Base-by-base conservation (phyloP, 2,329 filamentous ascomycete species). In the Cercospora sp. region DNA sequence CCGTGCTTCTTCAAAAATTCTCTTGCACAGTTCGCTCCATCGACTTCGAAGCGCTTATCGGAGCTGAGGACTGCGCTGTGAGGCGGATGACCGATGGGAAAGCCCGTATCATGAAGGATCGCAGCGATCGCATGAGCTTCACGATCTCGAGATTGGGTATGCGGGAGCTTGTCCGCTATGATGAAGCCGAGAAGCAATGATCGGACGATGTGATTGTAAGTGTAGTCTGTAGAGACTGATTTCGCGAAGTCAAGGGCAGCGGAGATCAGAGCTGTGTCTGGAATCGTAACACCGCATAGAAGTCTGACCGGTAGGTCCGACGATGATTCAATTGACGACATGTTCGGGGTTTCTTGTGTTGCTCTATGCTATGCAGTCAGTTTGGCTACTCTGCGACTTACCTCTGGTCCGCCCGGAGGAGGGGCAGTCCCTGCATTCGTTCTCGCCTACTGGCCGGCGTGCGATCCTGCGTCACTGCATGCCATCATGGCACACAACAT, bases 31-130 rank as follows among this genome's bases (percentile, higher is more conserved):
- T 82, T 79, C 8, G 83, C 84, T 13, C 83, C 80, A 71, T 86
- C 84, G 26, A 85, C 82, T 68, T 86, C 84, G 73, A 86, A 86
- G 8, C 83, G 79, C 30, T 81, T 82, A 73, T 85, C 82, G 1
- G 71, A 58, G 45, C 80, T 82, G 16, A 83, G 68, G 8, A 82
- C 65, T 33, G 75, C 71, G 13, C 76, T 74, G 67, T 84, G 83
- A 28, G 84, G 74, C 16, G 84, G 75, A 1, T 79, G 74, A 1
- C 78, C 76, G 2, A 84, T 70, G 7, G 78, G 79, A 51, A 81
- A 78, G 16, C 79, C 77, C 66, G 82, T 80, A 2, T 70, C 64
- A 63, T 83, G 81, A 30, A 80, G 70, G n/a, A 66, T 65, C 0
- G 71, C 67, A 23, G 76, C 73, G 10, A 69, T 68, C 26, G 68